Evolutionary conservation across 2,329 filamentous ascomycete genomes (phyloP).

Genomic region (Paracoccidioides brasiliensis): DNA sequence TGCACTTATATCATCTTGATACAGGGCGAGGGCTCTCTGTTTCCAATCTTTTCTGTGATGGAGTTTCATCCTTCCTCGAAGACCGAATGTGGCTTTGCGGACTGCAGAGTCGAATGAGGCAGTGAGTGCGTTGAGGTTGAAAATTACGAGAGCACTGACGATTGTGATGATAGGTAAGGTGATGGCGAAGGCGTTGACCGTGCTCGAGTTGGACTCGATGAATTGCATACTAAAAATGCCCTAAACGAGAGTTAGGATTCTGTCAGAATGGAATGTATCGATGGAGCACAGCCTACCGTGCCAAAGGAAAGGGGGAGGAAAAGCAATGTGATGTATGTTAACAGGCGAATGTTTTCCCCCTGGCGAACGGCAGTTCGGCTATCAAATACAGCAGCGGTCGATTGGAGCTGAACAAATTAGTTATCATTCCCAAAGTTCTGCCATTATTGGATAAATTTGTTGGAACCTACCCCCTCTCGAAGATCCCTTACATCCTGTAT

Average conservation of each 20-base stretch:
- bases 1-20: constrained; percentile 2
- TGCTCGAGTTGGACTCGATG: not conserved
- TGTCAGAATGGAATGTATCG: not conserved
- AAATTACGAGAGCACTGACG: constrained; percentile 4
- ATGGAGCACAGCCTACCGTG: constrained; percentile 3
- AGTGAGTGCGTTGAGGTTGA: constrained; percentile 5
- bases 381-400: constrained; percentile 12
- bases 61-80: constrained; percentile 4
- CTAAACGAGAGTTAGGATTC: not conserved
- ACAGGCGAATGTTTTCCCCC: constrained; percentile 13
- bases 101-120: constrained; percentile 3
- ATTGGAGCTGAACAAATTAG: constrained; percentile 4
- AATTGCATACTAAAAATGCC: constrained; percentile 7
- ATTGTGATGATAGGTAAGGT: constrained; percentile 6
- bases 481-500: constrained; percentile 6
- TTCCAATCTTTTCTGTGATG: constrained; percentile 7
- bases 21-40: constrained; percentile 2
- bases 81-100: not conserved
- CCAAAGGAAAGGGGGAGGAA: constrained; percentile 13
- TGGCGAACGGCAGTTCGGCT: constrained; percentile 13
- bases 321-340: constrained; percentile 13
- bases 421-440: not conserved
- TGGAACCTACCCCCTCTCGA: constrained; percentile 3
- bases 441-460: not conserved
- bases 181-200: constrained; percentile 6